Evolutionary conservation across 1,284 basidiomycete species (phyloP), one percentile per base, ranked within the genome.

Genomic region (Wolfiporia cocos): DNA sequence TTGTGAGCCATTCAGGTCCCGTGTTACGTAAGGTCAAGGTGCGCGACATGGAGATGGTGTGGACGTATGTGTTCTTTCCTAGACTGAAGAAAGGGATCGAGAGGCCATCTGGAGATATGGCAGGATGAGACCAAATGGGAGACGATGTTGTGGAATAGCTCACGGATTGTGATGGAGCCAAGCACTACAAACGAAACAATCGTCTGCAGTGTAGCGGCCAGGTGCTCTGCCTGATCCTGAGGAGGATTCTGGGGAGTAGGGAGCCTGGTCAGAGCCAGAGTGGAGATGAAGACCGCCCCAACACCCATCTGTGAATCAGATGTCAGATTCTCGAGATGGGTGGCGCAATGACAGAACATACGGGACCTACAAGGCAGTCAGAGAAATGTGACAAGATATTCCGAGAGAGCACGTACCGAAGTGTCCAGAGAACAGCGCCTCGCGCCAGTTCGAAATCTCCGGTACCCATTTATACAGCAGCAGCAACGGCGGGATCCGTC

Each of bases 51-150:
- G 60, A 61, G 18, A 62, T 39, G 0, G 78, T 78, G 46, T 80
- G 76, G 20, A 78, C 76, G 50, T 76, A 78, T 0, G 90, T 74
- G 15, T 73, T 77, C 38, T 77, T 74, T 11, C 86, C 77, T 21
- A 87, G 68, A 24, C 74, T 82, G 68, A 92, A 90, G 70, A 89
- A 89, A 1, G 90, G 87, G 48, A 94, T 92, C 3, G 90, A 92
- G 4, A 94, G 69, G 28, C 92, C 91, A 64, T 92, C 86, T 86
- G 52, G n/a, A 36, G 22, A 15, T 5, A n/a, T 29, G 32, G 9
- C 10, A 34, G 32, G 7, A 34, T 9, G 21, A 11, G 9, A 34
- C 6, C 14, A 2, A 10, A 14, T 28, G 7, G 7, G 21, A 11
- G 9, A 34, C 6, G 19, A 2, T n/a, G 26, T 28, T 28, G 7